Evolutionary conservation across 2,329 filamentous ascomycete species (phyloP).

Genomic region (Blastomyces emzantsi): DNA sequence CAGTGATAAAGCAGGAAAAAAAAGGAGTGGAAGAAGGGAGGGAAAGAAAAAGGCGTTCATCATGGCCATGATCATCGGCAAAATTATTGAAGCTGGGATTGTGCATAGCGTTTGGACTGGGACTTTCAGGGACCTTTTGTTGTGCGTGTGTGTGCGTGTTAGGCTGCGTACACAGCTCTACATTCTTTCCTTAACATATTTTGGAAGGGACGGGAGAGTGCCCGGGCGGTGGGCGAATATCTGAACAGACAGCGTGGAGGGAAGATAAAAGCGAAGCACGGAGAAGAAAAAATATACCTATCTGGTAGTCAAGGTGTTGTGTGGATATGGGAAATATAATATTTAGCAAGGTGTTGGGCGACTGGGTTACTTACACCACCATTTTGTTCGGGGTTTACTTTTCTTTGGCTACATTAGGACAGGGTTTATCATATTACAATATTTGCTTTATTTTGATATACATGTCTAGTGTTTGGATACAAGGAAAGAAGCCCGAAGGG

Average conservation of each 20-base stretch:
- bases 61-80: not conserved
- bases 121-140: not conserved
- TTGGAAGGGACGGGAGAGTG: not conserved
- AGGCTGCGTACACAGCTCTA: not conserved
- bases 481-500: not conserved
- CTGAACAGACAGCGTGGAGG: not conserved
- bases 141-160: not conserved
- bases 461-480: not conserved
- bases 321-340: constrained; percentile 3
- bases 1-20: not conserved
- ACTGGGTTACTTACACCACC: not conserved
- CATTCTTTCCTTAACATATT: not conserved
- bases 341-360: constrained; percentile 4
- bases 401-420: not conserved
- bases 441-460: not conserved
- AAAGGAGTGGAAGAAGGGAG: not conserved
- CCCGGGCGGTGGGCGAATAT: not conserved
- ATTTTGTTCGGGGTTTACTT: not conserved
- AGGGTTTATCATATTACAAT: not conserved
- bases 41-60: not conserved
- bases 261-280: too few species aligned
- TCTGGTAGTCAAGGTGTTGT: not conserved
- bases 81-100: not conserved
- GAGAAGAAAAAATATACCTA: not conserved
- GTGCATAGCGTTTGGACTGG: not conserved